Percentiles rank a stretch among this genome's conserved stretches.
phyloP scores from a whole-genome alignment of 78 protist species.

The Andalucia godoyi region DNA sequence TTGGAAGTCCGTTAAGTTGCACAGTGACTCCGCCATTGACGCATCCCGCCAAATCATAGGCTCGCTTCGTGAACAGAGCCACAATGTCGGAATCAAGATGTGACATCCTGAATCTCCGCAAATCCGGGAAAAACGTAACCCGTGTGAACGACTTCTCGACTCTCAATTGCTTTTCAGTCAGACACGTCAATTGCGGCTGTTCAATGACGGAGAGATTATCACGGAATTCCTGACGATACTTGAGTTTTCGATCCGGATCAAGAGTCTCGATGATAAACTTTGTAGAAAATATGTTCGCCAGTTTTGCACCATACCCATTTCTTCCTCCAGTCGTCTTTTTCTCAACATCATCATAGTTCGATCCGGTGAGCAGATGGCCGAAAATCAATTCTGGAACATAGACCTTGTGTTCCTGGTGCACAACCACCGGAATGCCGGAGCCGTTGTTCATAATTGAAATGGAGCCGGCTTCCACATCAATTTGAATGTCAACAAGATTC shows the following conservation, averaged over 20 bases:
- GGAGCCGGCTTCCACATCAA: conserved; percentile 9
- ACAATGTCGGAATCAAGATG: conserved; percentile 66
- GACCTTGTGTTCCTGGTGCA: conserved; percentile 72
- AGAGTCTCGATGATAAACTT: conserved; percentile 52
- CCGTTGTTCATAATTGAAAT: conserved; percentile 87
- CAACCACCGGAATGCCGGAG: conserved; percentile 87
- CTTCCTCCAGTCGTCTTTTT: conserved; percentile 74
- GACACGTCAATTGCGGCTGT: conserved; percentile 23
- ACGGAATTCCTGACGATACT: conserved; percentile 35
- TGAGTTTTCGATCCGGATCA: conserved; percentile 15
- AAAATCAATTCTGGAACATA: conserved; percentile 93
- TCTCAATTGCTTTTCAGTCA: not conserved
- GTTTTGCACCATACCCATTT: conserved; percentile 98
- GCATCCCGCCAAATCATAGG: conserved; percentile 82
- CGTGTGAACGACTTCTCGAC: conserved; percentile 21
- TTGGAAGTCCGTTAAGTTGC: conserved; percentile 9
- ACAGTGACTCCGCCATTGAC: conserved; percentile 1
- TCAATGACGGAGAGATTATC: conserved; percentile 47
- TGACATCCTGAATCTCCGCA: conserved; percentile 49
- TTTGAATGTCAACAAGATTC: conserved; percentile 45
- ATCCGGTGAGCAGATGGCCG: conserved; percentile 82
- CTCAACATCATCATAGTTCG: conserved; percentile 65
- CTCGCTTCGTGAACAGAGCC: conserved; percentile 58
- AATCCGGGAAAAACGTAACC: conserved; percentile 41
- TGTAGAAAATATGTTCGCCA: conserved; percentile 88